Conservation (phyloP, 2,329 filamentous ascomycete genomes). For the Pyrenochaeta sp. region DNA sequence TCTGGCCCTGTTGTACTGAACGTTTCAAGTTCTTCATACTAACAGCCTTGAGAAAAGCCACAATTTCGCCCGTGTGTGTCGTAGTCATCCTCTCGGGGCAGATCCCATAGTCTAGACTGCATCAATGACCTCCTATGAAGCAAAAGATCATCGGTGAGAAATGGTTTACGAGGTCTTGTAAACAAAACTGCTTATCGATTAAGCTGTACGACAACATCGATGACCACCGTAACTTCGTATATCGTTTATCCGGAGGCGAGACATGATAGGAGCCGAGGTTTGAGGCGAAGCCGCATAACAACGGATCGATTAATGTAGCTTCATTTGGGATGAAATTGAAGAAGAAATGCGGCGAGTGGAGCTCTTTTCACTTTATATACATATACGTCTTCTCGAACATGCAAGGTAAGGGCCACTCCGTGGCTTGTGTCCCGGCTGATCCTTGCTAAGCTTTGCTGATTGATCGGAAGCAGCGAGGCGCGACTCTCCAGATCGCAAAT, state of each 20-base stretch:
- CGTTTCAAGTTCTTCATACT: not conserved
- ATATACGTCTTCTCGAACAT: slow-evolving; percentile 15
- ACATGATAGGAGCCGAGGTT: slow-evolving; percentile 6
- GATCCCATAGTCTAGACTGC: not conserved
- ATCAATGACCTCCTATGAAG: not conserved
- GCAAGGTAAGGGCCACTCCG: slow-evolving; percentile 14
- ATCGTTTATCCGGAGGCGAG: slow-evolving; percentile 24
- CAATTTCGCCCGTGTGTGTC: not conserved
- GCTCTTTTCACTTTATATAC: slow-evolving; percentile 14
- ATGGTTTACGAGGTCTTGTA: slow-evolving; percentile 6
- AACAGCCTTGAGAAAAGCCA: not conserved
- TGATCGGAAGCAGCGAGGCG: slow-evolving; percentile 31
- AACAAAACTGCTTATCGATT: slow-evolving; percentile 2
- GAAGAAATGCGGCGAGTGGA: slow-evolving; percentile 12
- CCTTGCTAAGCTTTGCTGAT: slow-evolving; percentile 27
- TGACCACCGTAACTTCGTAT: slow-evolving; percentile 13
- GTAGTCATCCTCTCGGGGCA: not conserved
- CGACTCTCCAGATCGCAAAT: slow-evolving; percentile 33
- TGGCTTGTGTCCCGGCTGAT: slow-evolving; percentile 25
- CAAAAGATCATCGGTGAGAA: slow-evolving; percentile 3
- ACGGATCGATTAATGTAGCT: slow-evolving; percentile 31
- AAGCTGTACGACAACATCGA: not conserved
- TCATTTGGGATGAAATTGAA: slow-evolving; percentile 28
- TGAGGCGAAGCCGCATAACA: slow-evolving; percentile 16
- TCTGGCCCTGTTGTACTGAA: not conserved